phyloP scores from a whole-genome alignment of 1,284 basidiomycete species.

The Singerocomus rubriflavus region DNA sequence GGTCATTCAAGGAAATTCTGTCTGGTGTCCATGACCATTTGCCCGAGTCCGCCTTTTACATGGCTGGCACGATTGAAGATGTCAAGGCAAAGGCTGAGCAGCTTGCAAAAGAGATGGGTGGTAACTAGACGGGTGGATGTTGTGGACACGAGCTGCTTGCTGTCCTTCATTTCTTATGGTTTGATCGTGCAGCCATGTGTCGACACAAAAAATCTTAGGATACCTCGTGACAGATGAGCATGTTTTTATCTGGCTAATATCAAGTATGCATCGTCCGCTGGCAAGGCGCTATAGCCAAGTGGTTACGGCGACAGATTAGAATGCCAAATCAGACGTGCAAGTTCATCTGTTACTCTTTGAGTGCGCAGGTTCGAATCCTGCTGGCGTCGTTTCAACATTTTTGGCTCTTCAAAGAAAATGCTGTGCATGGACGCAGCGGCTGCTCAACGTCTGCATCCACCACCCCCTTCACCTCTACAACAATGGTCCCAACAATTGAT shows the following conservation, averaged over 20 bases:
- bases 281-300: conserved; percentile 48
- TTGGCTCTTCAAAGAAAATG: conserved; percentile 3
- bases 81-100: conserved; percentile 96
- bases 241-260: too few species aligned
- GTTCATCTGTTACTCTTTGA: conserved; percentile 35
- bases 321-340: neutral
- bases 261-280: too few species aligned
- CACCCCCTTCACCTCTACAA: conserved; percentile 1
- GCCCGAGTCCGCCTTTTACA: conserved; percentile 95
- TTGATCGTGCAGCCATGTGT: conserved; percentile 10
- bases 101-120: conserved; percentile 85
- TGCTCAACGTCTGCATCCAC: neutral
- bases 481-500: conserved; percentile 49
- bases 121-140: conserved; percentile 43
- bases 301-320: conserved; percentile 52
- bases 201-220: conserved; percentile 7
- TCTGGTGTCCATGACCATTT: conserved; percentile 84
- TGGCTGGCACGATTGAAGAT: conserved; percentile 92
- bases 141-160: conserved; percentile 9
- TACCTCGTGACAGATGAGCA: neutral
- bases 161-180: conserved; percentile 1
- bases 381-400: conserved; percentile 29
- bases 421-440: conserved; percentile 17
- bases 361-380: conserved; percentile 40
- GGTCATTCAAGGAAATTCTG: conserved; percentile 96